A percentile compares a stretch with the other conserved stretches of the same genome.
These are phyloP conservation scores for Cynara cardunculus DNA, from an alignment of 129 eudicot genomes.

Conservation along the genomic window DNA sequence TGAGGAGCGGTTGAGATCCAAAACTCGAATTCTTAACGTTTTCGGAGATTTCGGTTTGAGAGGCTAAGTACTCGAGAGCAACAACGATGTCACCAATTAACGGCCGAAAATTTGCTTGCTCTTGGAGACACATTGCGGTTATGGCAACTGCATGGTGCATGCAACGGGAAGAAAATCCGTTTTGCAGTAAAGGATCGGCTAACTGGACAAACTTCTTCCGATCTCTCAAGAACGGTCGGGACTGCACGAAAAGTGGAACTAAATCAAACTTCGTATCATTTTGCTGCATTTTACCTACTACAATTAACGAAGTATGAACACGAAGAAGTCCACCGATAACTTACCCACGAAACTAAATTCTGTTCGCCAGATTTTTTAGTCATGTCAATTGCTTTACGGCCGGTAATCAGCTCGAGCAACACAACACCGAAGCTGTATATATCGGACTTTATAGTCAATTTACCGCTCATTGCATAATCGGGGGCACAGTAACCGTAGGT, in stretches of 20 bases:
- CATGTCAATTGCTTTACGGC: constrained; percentile 71
- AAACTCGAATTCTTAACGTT: constrained; percentile 23
- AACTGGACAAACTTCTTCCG: constrained; percentile 53
- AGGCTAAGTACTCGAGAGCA: constrained; percentile 71
- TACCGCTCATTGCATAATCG: constrained; percentile 88
- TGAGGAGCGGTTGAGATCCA: constrained; percentile 29
- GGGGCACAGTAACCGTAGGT: constrained; percentile 98
- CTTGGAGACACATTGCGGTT: constrained; percentile 77
- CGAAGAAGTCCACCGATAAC: constrained; percentile 8
- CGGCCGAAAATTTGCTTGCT: constrained; percentile 71
- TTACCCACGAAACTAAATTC: constrained; percentile 76
- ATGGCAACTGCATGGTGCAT: constrained; percentile 74
- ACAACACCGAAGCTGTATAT: constrained; percentile 95
- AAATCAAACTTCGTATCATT: no score
- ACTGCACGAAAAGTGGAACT: constrained; percentile 32
- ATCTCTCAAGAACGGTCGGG: constrained; percentile 66
- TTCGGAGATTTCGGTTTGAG: constrained; percentile 50
- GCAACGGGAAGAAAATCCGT: constrained; percentile 47
- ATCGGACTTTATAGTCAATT: constrained; percentile 79
- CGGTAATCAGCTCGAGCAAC: constrained; percentile 72
- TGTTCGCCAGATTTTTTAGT: constrained; percentile 61
- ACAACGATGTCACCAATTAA: constrained; percentile 64
- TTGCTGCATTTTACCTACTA: no score
- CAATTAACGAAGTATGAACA: no score
- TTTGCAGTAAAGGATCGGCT: constrained; percentile 68